Conservation (phyloP, 305 asterid species). For the Fraxinus nigra region DNA sequence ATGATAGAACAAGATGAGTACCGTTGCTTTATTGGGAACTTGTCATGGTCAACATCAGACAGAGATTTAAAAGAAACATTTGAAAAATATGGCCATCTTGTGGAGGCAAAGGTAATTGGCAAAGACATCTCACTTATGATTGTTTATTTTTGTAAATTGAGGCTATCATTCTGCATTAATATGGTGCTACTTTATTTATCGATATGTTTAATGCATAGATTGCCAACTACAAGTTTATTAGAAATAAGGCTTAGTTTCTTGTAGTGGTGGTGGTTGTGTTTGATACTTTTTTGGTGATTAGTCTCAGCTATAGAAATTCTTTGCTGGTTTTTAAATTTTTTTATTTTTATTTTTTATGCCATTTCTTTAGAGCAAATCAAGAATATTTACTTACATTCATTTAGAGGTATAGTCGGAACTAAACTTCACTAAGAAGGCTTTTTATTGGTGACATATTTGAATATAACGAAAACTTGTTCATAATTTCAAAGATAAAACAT, state of each 20-base stretch:
- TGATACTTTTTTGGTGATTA: not conserved
- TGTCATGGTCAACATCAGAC: conserved; percentile 64
- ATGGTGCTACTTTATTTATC: not conserved
- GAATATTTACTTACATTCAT: not conserved
- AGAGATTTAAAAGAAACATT: conserved; percentile 57
- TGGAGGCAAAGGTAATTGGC: conserved; percentile 47
- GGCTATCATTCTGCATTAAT: not conserved
- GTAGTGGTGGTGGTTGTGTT: not conserved
- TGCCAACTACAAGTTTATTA: not conserved
- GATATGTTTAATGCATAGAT: not conserved
- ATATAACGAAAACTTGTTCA: not conserved
- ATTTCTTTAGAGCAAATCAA: not conserved
- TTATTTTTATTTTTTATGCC: not conserved
- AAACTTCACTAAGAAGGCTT: not conserved
- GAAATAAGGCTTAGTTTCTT: not conserved
- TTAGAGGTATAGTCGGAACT: not conserved
- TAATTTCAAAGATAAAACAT: not conserved
- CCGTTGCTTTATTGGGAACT: conserved; percentile 60
- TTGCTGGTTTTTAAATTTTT: not conserved
- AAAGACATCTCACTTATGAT: not conserved
- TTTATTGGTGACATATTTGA: not conserved
- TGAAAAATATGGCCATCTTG: conserved; percentile 60
- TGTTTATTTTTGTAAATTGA: not conserved
- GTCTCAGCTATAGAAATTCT: not conserved
- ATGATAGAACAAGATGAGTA: conserved; percentile 53